A percentile compares a stretch with the other conserved stretches of the same genome.
phyloP scores from a whole-genome alignment of 2,329 filamentous ascomycete genomes.

The Xylaria sp. region DNA sequence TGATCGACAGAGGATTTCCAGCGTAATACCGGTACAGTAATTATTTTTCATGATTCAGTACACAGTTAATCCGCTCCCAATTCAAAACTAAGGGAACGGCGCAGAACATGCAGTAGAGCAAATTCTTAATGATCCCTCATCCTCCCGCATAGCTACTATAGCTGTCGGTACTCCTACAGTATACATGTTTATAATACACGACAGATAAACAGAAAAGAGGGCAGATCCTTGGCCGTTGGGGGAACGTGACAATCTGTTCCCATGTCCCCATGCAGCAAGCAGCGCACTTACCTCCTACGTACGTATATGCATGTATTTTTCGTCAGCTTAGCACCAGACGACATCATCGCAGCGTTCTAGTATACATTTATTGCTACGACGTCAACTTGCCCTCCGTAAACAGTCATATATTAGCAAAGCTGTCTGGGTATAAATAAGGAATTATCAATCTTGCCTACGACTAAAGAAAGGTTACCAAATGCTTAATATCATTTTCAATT shows the following conservation, averaged over 20 bases:
- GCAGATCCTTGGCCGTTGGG: slow-evolving; percentile 18
- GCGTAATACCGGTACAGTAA: no score
- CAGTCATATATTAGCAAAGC: no score
- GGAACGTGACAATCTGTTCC: slow-evolving; percentile 18
- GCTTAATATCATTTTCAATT: no score
- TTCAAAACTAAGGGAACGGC: neutral
- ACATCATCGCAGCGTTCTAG: neutral
- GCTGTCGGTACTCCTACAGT: neutral
- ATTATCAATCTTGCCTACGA: no score
- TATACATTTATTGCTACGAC: neutral
- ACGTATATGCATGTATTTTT: neutral
- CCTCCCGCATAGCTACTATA: no score
- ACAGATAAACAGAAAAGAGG: slow-evolving; percentile 13
- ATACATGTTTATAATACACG: neutral
- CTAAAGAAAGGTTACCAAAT: no score
- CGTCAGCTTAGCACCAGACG: neutral
- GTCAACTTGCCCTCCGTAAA: neutral
- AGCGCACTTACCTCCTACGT: neutral
- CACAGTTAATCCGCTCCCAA: neutral
- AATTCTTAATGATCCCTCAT: no score
- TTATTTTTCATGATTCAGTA: no score
- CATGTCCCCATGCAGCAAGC: slow-evolving; percentile 16
- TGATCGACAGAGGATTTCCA: neutral
- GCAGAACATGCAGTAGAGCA: no score
- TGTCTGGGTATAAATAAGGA: no score